These are phyloP conservation scores for Debaryomyces udenii DNA, from an alignment of 1,139 yeast species.

Conservation along the genomic window DNA sequence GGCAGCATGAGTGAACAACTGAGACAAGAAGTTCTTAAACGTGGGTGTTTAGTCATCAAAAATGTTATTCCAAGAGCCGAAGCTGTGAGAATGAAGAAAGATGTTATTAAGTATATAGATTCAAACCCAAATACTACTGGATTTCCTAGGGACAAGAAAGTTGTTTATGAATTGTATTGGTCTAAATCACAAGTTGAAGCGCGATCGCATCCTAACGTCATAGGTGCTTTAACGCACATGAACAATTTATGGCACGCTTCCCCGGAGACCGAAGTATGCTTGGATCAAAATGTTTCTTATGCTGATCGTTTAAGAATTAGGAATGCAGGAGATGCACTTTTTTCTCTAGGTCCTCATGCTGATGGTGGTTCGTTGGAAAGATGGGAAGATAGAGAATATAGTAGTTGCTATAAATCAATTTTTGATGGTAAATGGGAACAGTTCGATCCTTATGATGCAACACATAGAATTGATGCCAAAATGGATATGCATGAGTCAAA, in stretches of 20 bases:
- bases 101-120: slow-evolving; percentile 22
- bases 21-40: slow-evolving; percentile 16
- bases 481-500: slow-evolving; percentile 35
- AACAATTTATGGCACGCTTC: slow-evolving; percentile 37
- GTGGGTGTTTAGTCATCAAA: slow-evolving; percentile 33
- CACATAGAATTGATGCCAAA: slow-evolving; percentile 37
- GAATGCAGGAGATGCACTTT: slow-evolving; percentile 37
- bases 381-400: slow-evolving; percentile 46
- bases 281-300: slow-evolving; percentile 35
- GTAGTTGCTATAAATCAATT: slow-evolving; percentile 40
- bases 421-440: slow-evolving; percentile 51
- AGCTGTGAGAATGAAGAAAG: slow-evolving; percentile 25
- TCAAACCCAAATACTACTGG: slow-evolving; percentile 21
- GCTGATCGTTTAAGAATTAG: slow-evolving; percentile 47
- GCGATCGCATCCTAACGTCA: slow-evolving; percentile 42
- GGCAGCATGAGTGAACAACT: slow-evolving; percentile 14
- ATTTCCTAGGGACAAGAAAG: slow-evolving; percentile 28
- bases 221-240: slow-evolving; percentile 32
- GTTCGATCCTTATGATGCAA: slow-evolving; percentile 46
- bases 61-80: slow-evolving; percentile 29
- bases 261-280: slow-evolving; percentile 19
- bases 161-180: slow-evolving; percentile 31
- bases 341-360: slow-evolving; percentile 36
- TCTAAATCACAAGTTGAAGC: slow-evolving; percentile 45
- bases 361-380: slow-evolving; percentile 53